Evolutionary conservation across 306 rosid species (phyloP).

Genomic region (Cajanus cajan): DNA sequence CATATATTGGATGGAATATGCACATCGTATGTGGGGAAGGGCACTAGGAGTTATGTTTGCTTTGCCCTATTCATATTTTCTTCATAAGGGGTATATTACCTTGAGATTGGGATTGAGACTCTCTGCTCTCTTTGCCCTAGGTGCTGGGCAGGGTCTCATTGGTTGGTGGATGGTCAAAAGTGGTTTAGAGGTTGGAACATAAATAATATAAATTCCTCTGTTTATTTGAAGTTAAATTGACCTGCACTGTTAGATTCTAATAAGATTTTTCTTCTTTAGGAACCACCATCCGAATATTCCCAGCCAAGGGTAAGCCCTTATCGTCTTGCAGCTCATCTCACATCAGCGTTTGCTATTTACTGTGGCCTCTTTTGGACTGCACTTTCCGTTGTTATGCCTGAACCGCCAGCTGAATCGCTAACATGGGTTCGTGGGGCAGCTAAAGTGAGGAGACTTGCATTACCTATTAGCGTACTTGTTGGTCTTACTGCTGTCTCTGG

Average conservation of each 20-base stretch:
- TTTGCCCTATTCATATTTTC: slow-evolving; percentile 91
- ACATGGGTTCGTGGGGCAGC: slow-evolving; percentile 86
- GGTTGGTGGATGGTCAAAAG: slow-evolving; percentile 99
- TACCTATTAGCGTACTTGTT: slow-evolving; percentile 76
- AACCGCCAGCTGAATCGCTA: slow-evolving; percentile 81
- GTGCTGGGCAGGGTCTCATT: slow-evolving; percentile 86
- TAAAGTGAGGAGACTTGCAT: slow-evolving; percentile 72
- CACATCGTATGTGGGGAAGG: slow-evolving; percentile 99
- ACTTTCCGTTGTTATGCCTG: slow-evolving; percentile 89
- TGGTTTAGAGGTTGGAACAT: slow-evolving; percentile 57
- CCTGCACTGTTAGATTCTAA: slow-evolving; percentile 4
- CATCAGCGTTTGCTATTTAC: slow-evolving; percentile 90
- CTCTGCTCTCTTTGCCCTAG: slow-evolving; percentile 68
- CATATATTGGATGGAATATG: slow-evolving; percentile 74
- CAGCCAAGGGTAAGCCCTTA: slow-evolving; percentile 98
- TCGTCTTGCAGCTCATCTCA: slow-evolving; percentile 96
- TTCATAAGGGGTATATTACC: slow-evolving; percentile 80
- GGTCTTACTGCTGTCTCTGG: slow-evolving; percentile 89
- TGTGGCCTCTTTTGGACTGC: slow-evolving; percentile 90
- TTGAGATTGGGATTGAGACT: slow-evolving; percentile 73
- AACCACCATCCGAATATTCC: slow-evolving; percentile 76
- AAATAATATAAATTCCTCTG: slow-evolving; percentile 7
- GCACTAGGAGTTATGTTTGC: slow-evolving; percentile 78
- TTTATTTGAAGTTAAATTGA: slow-evolving; percentile 25
- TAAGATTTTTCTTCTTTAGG: slow-evolving; percentile 47